Base-by-base conservation (phyloP, 1,284 basidiomycete genomes). In the Cryptococcus amylolentus region DNA sequence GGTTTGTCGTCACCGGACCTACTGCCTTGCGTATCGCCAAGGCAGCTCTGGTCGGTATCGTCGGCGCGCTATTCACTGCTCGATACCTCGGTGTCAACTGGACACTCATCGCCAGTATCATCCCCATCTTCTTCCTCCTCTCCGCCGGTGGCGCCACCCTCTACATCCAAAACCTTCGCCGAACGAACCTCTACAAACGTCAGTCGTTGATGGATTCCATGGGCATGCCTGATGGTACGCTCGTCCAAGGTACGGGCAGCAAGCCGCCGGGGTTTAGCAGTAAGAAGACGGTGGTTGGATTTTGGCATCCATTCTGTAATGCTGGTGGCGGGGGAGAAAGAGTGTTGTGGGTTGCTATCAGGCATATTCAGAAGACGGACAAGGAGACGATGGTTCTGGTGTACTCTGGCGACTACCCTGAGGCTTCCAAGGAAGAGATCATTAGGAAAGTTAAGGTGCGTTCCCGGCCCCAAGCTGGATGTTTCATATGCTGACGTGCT, bases 281-380 rank as follows among this genome's bases (percentile, higher is more conserved):
- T 3, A 65, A 58, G 37, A 70, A 69, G n/a, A 57, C 66, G 2
- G 60, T 91, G 6, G 81, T 93, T 12, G 94, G 90, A 0, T 91
- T 97, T 78, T 94, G 96, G 75, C 94, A 97, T 77, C 94, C 94
- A 0, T 97, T 93, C 77, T 96, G 92, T 73, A 96, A 98, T 80
- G 93, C 94, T 23, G 95, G 95, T 0, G 95, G 95, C 12, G 96
- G 96, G 13, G 96, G 96, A 0, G 95, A 98, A 77, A 84, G 94
- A 1, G 95, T 99, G 0, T 79, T 99, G 0, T 99, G 93, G 92
- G 88, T 90, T 1, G 94, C 93, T 0, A 84, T 98, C 20, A 81
- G 86, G 0, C 82, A 85, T 62, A 81, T 92, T 35, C 94, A 97
- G 69, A 80, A 82, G 13, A 81, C 81, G n/a, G 82, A 91, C 55